Evolutionary conservation across 495 filamentous ascomycete species (phyloP).

Genomic region (Evansstolkia leycettana): DNA sequence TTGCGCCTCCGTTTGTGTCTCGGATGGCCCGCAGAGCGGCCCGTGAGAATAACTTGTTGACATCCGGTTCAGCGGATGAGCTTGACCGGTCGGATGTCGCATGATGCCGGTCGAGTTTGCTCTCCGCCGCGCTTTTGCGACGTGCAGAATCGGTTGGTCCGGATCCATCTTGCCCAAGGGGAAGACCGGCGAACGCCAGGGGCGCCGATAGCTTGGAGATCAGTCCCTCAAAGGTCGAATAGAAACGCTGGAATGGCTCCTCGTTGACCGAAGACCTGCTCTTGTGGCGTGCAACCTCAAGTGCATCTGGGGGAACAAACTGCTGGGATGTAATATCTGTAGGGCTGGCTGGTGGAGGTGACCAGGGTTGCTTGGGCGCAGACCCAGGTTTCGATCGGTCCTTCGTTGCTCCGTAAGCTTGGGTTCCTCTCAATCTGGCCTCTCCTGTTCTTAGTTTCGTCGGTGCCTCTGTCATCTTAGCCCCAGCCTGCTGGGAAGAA

Average conservation of each 20-base stretch:
- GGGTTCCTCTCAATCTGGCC: slow-evolving; percentile 16
- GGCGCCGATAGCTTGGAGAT: slow-evolving; percentile 78
- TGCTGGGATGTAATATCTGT: slow-evolving; percentile 26
- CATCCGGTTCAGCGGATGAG: slow-evolving; percentile 50
- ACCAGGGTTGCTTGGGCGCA: slow-evolving; percentile 22
- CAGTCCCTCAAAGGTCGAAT: slow-evolving; percentile 72
- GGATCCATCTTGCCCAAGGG: slow-evolving; percentile 48
- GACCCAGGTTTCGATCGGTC: slow-evolving; percentile 14
- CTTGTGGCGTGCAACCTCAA: slow-evolving; percentile 6
- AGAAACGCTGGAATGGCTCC: slow-evolving; percentile 79
- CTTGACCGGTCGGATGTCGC: slow-evolving; percentile 24
- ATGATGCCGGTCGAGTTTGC: slow-evolving; percentile 25
- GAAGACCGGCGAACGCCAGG: slow-evolving; percentile 83
- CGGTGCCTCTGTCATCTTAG: slow-evolving; percentile 50
- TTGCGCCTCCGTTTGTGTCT: slow-evolving; percentile 32
- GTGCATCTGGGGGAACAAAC: slow-evolving; percentile 15
- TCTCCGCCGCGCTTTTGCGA: slow-evolving; percentile 28
- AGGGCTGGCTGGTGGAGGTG: slow-evolving; percentile 20
- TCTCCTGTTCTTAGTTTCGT: slow-evolving; percentile 32
- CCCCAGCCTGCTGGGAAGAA: slow-evolving; percentile 62
- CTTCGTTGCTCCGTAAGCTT: slow-evolving; percentile 9
- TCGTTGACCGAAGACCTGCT: slow-evolving; percentile 32
- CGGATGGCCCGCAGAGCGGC: slow-evolving; percentile 63
- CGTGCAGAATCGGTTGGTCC: slow-evolving; percentile 19
- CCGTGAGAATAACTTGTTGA: slow-evolving; percentile 63